Conservation (phyloP, 768 basidiomycete genomes). For the Termitomyces sp. region DNA sequence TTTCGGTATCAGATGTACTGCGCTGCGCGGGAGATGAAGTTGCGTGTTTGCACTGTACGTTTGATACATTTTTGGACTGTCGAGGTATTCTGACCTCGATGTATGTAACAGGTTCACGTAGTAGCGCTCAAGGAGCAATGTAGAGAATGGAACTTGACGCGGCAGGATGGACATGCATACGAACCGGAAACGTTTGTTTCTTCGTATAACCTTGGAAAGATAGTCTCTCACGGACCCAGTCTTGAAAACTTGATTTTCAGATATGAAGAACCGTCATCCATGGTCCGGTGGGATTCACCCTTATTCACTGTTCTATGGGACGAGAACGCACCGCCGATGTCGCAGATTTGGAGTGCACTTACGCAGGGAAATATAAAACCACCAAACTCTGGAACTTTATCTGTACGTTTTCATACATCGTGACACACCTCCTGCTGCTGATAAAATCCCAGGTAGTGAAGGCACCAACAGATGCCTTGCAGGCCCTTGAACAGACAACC, state of each 20-base stretch:
- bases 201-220: neutral
- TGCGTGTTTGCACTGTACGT: constrained; percentile 83
- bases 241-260: constrained; percentile 83
- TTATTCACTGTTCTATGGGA: constrained; percentile 81
- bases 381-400: constrained; percentile 79
- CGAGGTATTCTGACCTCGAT: neutral
- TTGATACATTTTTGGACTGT: neutral
- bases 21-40: constrained; percentile 82
- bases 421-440: neutral
- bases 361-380: constrained; percentile 79
- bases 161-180: constrained; percentile 49
- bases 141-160: constrained; percentile 63
- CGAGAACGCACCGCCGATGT: constrained; percentile 58
- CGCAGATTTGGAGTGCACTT: constrained; percentile 76
- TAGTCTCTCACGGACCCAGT: constrained; percentile 28
- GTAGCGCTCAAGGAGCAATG: constrained; percentile 72
- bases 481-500: constrained; percentile 77
- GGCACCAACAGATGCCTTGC: constrained; percentile 85
- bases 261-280: constrained; percentile 95
- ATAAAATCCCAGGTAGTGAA: constrained; percentile 52
- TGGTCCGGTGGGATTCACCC: constrained; percentile 99
- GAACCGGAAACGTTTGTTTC: constrained; percentile 63
- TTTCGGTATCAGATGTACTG: constrained; percentile 99
- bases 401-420: constrained; percentile 36
- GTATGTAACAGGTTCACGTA: constrained; percentile 61